These are phyloP conservation scores for Yarrowia divulgata DNA, from an alignment of 805 yeast genomes.

Conservation along the genomic window DNA sequence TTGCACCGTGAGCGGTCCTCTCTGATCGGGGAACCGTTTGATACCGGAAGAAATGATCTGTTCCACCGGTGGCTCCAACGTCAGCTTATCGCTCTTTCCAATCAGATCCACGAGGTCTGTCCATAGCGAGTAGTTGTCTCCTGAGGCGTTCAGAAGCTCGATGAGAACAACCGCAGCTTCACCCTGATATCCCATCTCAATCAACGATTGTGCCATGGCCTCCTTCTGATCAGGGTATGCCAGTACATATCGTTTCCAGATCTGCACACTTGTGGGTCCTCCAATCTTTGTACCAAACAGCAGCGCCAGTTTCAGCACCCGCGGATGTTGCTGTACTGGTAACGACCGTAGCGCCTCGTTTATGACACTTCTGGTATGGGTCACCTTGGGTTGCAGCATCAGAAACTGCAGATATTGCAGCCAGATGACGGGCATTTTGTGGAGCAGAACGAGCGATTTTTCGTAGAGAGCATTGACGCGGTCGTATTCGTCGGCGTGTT, in stretches of 20 bases:
- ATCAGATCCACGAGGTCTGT: slow-evolving; percentile 56
- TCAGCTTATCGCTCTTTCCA: slow-evolving; percentile 16
- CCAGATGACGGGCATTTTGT: slow-evolving; percentile 62
- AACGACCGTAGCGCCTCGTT: slow-evolving; percentile 59
- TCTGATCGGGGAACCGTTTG: slow-evolving; percentile 64
- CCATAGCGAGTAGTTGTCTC: slow-evolving; percentile 58
- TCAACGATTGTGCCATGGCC: slow-evolving; percentile 45
- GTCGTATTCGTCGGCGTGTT: slow-evolving; percentile 49
- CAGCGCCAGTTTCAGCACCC: slow-evolving; percentile 64
- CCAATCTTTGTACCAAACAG: slow-evolving; percentile 56
- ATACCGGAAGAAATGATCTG: slow-evolving; percentile 52
- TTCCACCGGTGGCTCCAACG: slow-evolving; percentile 49
- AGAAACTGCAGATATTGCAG: slow-evolving; percentile 57
- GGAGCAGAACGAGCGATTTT: slow-evolving; percentile 54
- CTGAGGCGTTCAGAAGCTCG: slow-evolving; percentile 51
- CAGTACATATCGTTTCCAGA: slow-evolving; percentile 51
- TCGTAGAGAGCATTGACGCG: slow-evolving; percentile 58
- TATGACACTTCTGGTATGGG: slow-evolving; percentile 56
- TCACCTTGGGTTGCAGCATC: slow-evolving; percentile 50
- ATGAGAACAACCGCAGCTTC: slow-evolving; percentile 51
- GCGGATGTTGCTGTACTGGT: slow-evolving; percentile 61
- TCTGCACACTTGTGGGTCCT: slow-evolving; percentile 53
- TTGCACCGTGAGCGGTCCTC: slow-evolving; percentile 57
- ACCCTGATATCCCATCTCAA: slow-evolving; percentile 43
- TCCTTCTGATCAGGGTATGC: slow-evolving; percentile 47